Evolutionary conservation across 1,284 basidiomycete species (phyloP).

Genomic region (Pseudozyma pruni): DNA sequence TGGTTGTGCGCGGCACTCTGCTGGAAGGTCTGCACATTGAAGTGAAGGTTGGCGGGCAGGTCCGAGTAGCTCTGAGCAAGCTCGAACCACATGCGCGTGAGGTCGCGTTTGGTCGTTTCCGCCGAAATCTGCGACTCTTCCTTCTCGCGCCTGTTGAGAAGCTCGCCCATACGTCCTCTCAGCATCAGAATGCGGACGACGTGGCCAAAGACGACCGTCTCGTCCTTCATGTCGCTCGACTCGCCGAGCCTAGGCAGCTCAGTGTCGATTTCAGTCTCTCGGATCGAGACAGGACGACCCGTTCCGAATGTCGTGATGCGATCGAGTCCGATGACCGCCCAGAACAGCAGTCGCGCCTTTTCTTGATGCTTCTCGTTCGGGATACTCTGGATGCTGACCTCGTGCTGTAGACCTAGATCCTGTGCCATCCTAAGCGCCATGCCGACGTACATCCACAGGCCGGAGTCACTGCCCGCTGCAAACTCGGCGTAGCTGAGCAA

Average conservation of each 20-base stretch:
- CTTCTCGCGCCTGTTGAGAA: slow-evolving; percentile 47
- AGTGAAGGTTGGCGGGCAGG: slow-evolving; percentile 48
- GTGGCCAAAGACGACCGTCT: slow-evolving; percentile 51
- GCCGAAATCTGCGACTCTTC: slow-evolving; percentile 38
- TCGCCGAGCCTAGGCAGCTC: slow-evolving; percentile 42
- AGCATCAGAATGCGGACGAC: slow-evolving; percentile 51
- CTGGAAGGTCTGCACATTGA: slow-evolving; percentile 59
- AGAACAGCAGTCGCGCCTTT: slow-evolving; percentile 53
- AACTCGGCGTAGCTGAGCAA: slow-evolving; percentile 58
- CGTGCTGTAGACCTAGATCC: slow-evolving; percentile 57
- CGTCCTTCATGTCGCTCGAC: slow-evolving; percentile 42
- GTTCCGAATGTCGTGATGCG: slow-evolving; percentile 62
- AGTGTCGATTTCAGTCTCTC: slow-evolving; percentile 54
- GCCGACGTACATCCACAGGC: slow-evolving; percentile 61
- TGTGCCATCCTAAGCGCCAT: slow-evolving; percentile 59
- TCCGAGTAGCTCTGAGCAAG: slow-evolving; percentile 54
- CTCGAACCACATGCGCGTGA: slow-evolving; percentile 55
- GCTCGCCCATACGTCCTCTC: slow-evolving; percentile 56
- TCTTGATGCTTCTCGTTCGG: slow-evolving; percentile 52
- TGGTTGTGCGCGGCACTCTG: slow-evolving; percentile 50
- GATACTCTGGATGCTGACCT: slow-evolving; percentile 53
- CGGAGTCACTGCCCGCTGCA: slow-evolving; percentile 55
- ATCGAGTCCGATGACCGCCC: slow-evolving; percentile 55
- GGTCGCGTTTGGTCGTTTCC: slow-evolving; percentile 40
- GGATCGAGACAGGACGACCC: slow-evolving; percentile 54